These are phyloP conservation scores for Paramyrothecium sp. DNA, from an alignment of 2,329 filamentous ascomycete genomes.

Conservation along the genomic window DNA sequence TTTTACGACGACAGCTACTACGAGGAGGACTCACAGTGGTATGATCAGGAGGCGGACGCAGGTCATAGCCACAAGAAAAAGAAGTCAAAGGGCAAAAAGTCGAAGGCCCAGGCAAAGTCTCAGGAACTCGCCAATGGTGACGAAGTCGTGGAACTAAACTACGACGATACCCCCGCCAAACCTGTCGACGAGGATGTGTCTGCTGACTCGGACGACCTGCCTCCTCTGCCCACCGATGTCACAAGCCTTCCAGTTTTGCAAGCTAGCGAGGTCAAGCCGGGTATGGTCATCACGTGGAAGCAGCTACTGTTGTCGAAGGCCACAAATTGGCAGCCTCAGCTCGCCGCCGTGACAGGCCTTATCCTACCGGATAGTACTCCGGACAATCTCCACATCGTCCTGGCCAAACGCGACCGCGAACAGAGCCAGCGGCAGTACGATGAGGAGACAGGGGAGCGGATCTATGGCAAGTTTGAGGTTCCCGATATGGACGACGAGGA, in stretches of 20 bases:
- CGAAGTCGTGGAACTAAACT: conserved; percentile 36
- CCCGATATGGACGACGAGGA: conserved; percentile 62
- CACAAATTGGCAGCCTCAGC: conserved; percentile 65
- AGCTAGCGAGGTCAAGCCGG: conserved; percentile 46
- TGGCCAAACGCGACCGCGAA: conserved; percentile 68
- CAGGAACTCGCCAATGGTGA: conserved; percentile 7
- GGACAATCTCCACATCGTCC: conserved; percentile 52
- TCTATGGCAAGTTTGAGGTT: conserved; percentile 78
- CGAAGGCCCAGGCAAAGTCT: conserved; percentile 13
- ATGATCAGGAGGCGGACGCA: conserved; percentile 36
- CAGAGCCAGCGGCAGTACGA: conserved; percentile 61
- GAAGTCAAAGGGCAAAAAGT: conserved; percentile 38
- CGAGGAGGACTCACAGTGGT: conserved; percentile 22
- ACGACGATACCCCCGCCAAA: conserved; percentile 31
- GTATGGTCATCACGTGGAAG: conserved; percentile 70
- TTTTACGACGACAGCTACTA: conserved; percentile 25
- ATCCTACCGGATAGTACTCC: conserved; percentile 56
- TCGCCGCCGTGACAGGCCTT: conserved; percentile 64
- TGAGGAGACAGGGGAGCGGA: conserved; percentile 64
- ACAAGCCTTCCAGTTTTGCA: conserved; percentile 50
- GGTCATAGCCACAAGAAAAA: conserved; percentile 29
- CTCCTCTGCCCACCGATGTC: conserved; percentile 57
- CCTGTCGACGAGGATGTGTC: conserved; percentile 38
- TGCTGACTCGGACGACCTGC: conserved; percentile 59
- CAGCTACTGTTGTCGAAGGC: conserved; percentile 59